A percentile compares a stretch with the other conserved stretches of the same genome.
phyloP scores from a whole-genome alignment of 805 yeast species.

The Cyberlindnera mississippiensis region DNA sequence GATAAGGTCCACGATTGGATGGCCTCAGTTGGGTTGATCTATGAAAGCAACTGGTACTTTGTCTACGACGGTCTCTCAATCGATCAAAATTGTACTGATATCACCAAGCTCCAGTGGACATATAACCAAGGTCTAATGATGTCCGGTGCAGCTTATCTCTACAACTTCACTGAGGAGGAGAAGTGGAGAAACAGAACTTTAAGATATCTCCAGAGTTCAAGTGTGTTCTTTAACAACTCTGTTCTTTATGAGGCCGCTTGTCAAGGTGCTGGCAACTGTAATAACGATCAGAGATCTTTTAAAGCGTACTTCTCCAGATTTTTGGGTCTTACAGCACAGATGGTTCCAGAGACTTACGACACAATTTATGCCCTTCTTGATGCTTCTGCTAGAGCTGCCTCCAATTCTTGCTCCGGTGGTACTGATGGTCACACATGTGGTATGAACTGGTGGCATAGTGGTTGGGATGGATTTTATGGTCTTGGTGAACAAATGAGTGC shows the following conservation, averaged over 20 bases:
- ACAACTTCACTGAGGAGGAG: conserved; percentile 54
- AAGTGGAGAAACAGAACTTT: conserved; percentile 56
- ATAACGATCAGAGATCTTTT: conserved; percentile 72
- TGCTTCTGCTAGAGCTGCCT: conserved; percentile 66
- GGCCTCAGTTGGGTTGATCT: conserved; percentile 42
- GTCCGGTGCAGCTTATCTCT: conserved; percentile 66
- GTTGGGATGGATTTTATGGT: conserved; percentile 69
- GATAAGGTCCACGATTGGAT: conserved; percentile 77
- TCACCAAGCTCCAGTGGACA: conserved; percentile 62
- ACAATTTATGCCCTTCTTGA: conserved; percentile 43
- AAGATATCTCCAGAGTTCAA: conserved; percentile 42
- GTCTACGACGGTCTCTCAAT: conserved; percentile 63
- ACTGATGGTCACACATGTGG: conserved; percentile 82
- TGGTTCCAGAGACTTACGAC: conserved; percentile 52
- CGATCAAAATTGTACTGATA: conserved; percentile 44
- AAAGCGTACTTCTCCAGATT: conserved; percentile 66
- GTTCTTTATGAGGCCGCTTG: conserved; percentile 73
- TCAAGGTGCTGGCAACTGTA: conserved; percentile 52
- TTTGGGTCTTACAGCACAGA: conserved; percentile 56
- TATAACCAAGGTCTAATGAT: conserved; percentile 69
- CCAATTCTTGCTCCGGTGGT: conserved; percentile 77
- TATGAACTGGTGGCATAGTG: conserved; percentile 54
- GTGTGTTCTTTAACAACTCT: conserved; percentile 52
- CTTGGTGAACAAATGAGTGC: conserved; percentile 85
- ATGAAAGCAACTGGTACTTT: conserved; percentile 34